Evolutionary conservation across 495 filamentous ascomycete genomes (phyloP).

Genomic region (Xylaria bambusicola): DNA sequence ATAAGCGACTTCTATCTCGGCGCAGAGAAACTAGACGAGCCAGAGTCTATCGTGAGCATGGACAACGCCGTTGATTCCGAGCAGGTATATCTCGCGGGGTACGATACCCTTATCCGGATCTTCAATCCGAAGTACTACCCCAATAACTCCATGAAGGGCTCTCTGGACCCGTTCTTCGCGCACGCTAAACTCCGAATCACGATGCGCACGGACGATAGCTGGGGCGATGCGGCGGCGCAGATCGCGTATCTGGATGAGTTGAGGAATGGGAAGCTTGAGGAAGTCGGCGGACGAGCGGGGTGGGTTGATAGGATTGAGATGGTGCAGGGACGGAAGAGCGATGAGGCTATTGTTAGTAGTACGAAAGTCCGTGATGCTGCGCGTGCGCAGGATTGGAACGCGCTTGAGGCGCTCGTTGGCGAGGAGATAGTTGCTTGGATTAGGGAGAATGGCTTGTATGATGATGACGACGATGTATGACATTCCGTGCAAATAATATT

Average conservation of each 20-base stretch:
- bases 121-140: conserved; percentile 84
- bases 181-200: conserved; percentile 72
- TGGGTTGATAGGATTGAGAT: conserved; percentile 75
- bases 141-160: conserved; percentile 44
- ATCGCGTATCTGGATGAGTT: conserved; percentile 57
- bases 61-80: conserved; percentile 33
- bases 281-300: conserved; percentile 58
- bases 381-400: conserved; percentile 50
- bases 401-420: conserved; percentile 64
- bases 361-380: conserved; percentile 74
- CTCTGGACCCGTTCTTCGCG: conserved; percentile 68
- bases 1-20: conserved; percentile 52
- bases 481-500: not conserved
- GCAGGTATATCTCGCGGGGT: conserved; percentile 83
- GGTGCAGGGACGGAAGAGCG: conserved; percentile 59
- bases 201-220: conserved; percentile 66
- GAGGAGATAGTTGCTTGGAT: conserved; percentile 63
- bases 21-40: not conserved
- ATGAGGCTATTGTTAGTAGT: conserved; percentile 68
- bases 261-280: conserved; percentile 52
- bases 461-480: conserved; percentile 13
- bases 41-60: not conserved
- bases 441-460: conserved; percentile 53
- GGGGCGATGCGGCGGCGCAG: conserved; percentile 65
- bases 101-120: conserved; percentile 83